Evolutionary conservation across 192 early-diverging fungal genomes (phyloP).

Genomic region (Coemansia sp.): DNA sequence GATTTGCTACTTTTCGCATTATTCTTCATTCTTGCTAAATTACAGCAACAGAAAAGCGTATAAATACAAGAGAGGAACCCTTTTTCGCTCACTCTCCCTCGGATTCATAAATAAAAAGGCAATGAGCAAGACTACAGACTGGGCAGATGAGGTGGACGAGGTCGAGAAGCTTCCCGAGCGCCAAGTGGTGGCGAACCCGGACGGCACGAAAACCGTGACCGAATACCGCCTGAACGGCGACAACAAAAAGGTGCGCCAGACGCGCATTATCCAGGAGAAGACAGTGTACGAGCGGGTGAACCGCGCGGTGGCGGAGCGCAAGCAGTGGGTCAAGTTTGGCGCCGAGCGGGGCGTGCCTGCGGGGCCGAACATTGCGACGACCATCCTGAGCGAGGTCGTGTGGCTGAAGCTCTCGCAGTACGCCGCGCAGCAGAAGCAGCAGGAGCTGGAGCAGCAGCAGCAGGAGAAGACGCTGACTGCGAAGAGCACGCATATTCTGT

Average conservation of each 20-base stretch:
- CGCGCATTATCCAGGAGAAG: constrained; percentile 77
- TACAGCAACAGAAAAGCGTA: too few relatives aligned
- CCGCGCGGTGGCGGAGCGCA: constrained; percentile 86
- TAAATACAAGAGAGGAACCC: too few relatives aligned
- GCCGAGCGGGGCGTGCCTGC: constrained; percentile 70
- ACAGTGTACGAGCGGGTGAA: constrained; percentile 79
- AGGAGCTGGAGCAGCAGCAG: constrained; percentile 50
- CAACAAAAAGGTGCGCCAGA: constrained; percentile 89
- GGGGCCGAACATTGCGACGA: constrained; percentile 88
- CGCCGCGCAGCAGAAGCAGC: constrained; percentile 42
- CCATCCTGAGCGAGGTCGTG: constrained; percentile 85
- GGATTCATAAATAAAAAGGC: background rate
- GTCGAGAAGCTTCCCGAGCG: constrained; percentile 32
- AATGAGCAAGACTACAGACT: constrained; percentile 54
- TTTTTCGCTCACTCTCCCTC: too few relatives aligned
- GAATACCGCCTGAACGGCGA: constrained; percentile 86
- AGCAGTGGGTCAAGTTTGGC: constrained; percentile 86
- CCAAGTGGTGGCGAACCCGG: constrained; percentile 54
- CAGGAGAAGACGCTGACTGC: constrained; percentile 58
- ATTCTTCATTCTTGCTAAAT: too few relatives aligned
- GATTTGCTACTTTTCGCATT: constrained; percentile 2
- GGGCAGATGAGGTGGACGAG: constrained; percentile 78
- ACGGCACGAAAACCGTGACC: constrained; percentile 80
- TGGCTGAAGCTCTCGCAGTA: constrained; percentile 76
- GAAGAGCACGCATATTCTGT: constrained; percentile 81